Evolutionary conservation across 768 basidiomycete genomes (phyloP), one percentile per base, ranked within the genome.

Genomic region (Lactifluus pinguis): DNA sequence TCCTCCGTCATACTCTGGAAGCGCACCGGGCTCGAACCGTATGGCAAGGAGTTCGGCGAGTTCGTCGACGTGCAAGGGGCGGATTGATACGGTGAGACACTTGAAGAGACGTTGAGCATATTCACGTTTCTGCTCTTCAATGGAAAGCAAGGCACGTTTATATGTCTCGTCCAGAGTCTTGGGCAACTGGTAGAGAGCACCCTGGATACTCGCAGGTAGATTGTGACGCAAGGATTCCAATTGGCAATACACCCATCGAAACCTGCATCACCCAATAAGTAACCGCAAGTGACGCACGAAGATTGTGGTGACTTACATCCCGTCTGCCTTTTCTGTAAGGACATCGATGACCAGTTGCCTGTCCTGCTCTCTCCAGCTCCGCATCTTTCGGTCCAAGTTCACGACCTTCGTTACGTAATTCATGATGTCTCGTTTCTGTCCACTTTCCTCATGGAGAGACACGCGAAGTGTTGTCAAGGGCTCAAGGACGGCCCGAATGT

Each of bases 231-330:
- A 9, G 11, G 1, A 15, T 0, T 38, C 54, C 3, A 60, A 4
- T 15, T 60, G 60, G 19, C 60, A 60, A 3, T n/a, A 17, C 0
- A 50, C 54, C 47, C 49, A 60, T 50, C 48, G 8, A 4, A 60
- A 60, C 60, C 60, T 60, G 8, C 25, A 6, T 19, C 1, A 34
- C 2, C 0, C 11, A 21, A 4, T 55, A 7, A 34, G 9, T 17
- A 34, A 6, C 3, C 19, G 25, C 25, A 25, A 25, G 25, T 25
- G 1, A 10, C 25, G n/a, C 32, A 32, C 4, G 19, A 7, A 13
- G 38, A n/a, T 11, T 7, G 1, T 32, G 14, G 10, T 9, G 8
- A 41, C 59, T 21, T 13, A 60, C 59, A 60, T 60, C n/a, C 59
- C 59, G 2, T 54, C 53, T 2, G 38, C 59, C 4, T 39, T 53